Evolutionary conservation across 208 protist species (phyloP), one percentile per base, ranked within the genome.

Genomic region (Leishmania guyanensis): DNA sequence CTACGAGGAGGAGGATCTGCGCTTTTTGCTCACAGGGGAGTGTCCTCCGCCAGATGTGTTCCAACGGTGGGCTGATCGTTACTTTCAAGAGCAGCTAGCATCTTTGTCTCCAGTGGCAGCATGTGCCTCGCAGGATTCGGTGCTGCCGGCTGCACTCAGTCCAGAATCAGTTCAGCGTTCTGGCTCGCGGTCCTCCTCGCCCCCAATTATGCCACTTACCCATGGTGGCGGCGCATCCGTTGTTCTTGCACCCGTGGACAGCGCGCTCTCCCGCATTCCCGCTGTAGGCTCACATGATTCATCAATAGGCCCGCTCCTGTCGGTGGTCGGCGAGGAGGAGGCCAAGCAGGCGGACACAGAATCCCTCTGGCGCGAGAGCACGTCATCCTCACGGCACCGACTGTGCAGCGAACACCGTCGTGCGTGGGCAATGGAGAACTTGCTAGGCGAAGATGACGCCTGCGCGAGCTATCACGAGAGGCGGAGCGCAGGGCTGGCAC

Each of bases 41-140:
- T 85, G 79, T 20, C 84, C 84, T 14, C 79, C 84, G 26, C 80
- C 84, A 9, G 48, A 75, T 26, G 80, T 82, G 12, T 85, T 88
- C n/a, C 72, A 66, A 20, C 80, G 84, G 5, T 88, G 84, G 84
- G 60, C 79, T 3, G 70, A 78, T 20, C 78, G 80, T 9, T 84
- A 80, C 64, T 62, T 81, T 36, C 65, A 58, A 51, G 75, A 54
- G 0, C 70, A 77, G 36, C 70, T 16, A 43, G n/a, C 12, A 29
- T 43, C 22, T 46, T 29, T 33, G 4, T 20, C n/a, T 26, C 3
- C 62, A 26, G 22, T 5, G 17, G 17, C 51, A 8, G 17, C 56
- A 17, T 17, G 22, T 58, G 54, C 36, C 26, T 53, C 36, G 43
- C 74, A 65, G 33, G 2, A 9, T 22, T 77, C 60, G 12, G 29